Conservation (phyloP, 495 filamentous ascomycete species). For the Amorphotheca resinae region DNA sequence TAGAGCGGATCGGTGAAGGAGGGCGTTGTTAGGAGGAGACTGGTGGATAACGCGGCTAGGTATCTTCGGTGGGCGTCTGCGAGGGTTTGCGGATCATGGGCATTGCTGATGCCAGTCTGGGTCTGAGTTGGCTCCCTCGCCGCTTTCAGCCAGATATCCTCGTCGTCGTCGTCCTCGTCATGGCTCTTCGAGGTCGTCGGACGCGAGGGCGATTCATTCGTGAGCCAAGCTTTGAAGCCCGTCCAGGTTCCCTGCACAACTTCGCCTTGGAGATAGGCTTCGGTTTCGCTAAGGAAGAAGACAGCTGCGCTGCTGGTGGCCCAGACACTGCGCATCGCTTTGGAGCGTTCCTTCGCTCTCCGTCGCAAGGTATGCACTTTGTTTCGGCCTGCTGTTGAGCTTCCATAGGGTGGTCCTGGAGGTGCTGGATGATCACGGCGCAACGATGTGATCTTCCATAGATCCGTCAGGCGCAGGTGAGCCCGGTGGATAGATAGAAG, state of each 20-base stretch:
- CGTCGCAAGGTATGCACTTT: constrained; percentile 43
- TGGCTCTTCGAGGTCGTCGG: constrained; percentile 1
- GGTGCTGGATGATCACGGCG: constrained; percentile 64
- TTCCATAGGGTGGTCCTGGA: constrained; percentile 49
- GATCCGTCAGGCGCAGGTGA: constrained; percentile 63
- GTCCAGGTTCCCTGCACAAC: constrained; percentile 68
- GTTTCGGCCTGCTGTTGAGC: constrained; percentile 40
- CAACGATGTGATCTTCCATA: constrained; percentile 73
- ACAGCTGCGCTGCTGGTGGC: constrained; percentile 48
- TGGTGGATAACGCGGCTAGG: constrained; percentile 49
- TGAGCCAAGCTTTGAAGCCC: constrained; percentile 44
- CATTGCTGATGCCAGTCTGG: constrained; percentile 24
- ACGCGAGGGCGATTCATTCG: constrained; percentile 2
- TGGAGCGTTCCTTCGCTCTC: constrained; percentile 43
- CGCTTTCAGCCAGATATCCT: constrained; percentile 16
- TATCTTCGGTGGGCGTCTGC: constrained; percentile 67
- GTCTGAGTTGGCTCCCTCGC: constrained; percentile 6
- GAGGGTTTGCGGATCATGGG: constrained; percentile 73
- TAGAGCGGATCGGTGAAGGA: constrained; percentile 61
- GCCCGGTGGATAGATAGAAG: constrained; percentile 71
- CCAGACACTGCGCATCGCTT: constrained; percentile 63
- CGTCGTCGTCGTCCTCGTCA: constrained; percentile 13
- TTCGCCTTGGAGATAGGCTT: constrained; percentile 80
- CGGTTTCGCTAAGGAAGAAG: constrained; percentile 77
- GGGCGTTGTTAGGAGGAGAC: constrained; percentile 56